Percentiles rank a stretch among this genome's conserved stretches.
Conservation (phyloP, 129 eudicot species). For the Lonicera japonica region DNA sequence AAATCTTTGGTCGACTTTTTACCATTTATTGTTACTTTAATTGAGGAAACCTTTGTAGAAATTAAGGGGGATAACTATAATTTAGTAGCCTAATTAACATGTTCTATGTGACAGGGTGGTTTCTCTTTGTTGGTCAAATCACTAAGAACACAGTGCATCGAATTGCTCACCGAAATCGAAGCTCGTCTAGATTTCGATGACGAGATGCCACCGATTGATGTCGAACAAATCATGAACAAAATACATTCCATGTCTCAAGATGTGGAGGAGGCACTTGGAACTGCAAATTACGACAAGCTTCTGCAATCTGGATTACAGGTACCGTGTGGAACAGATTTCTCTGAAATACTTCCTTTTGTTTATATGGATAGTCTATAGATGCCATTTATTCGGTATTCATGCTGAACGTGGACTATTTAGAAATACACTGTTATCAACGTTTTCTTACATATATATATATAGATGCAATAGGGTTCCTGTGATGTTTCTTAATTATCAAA, state of each 20-base stretch:
- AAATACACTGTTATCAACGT: too few relatives aligned
- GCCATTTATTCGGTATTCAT: too few relatives aligned
- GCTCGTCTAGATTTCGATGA: conserved; percentile 98
- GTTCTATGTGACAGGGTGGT: conserved; percentile 69
- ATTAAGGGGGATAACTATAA: not conserved
- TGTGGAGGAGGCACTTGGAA: conserved; percentile 72
- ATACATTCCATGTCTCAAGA: conserved; percentile 55
- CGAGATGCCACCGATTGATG: conserved; percentile 91
- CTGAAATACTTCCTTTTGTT: not conserved
- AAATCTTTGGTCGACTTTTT: not conserved
- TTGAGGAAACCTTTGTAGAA: not conserved
- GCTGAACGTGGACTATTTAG: too few relatives aligned
- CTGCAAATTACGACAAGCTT: conserved; percentile 91
- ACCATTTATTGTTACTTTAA: not conserved
- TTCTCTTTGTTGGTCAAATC: conserved; percentile 84
- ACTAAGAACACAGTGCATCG: conserved; percentile 70
- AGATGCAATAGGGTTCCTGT: too few relatives aligned
- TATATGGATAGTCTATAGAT: too few relatives aligned
- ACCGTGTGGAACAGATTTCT: not conserved
- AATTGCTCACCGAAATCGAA: conserved; percentile 92
- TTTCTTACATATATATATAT: too few relatives aligned
- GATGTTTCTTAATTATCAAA: not conserved
- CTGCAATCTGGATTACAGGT: conserved; percentile 96
- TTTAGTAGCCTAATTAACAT: not conserved
- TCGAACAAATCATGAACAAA: conserved; percentile 31